Evolutionary conservation across 176 grass and related monocot species (phyloP).

Genomic region (Cenchrus fungigraminus): DNA sequence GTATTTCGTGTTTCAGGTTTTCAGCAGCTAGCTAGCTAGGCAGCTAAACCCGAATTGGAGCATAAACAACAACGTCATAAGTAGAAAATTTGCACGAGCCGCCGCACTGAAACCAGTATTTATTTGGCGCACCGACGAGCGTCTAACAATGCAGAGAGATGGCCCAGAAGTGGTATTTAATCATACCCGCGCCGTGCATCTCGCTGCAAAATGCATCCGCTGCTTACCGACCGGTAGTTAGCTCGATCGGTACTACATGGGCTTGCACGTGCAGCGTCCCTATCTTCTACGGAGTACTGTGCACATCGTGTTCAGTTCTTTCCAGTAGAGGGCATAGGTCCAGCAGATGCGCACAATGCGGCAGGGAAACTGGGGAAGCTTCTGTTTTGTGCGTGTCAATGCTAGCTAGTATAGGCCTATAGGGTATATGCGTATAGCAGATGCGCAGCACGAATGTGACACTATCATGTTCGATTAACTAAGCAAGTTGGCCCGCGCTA

Average conservation of each 20-base stretch:
- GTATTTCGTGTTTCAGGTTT: neutral
- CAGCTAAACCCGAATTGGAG: too few species aligned
- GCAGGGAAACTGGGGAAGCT: neutral
- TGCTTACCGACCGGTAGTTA: conserved; percentile 13
- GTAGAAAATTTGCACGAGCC: too few species aligned
- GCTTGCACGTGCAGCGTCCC: neutral
- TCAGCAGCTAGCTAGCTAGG: neutral
- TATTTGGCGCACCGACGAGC: too few species aligned
- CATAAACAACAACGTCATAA: too few species aligned
- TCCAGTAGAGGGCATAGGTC: too few species aligned
- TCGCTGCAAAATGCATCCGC: neutral
- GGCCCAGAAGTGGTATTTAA: neutral
- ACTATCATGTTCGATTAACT: too few species aligned
- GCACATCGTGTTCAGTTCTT: neutral
- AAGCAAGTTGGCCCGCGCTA: too few species aligned
- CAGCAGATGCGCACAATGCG: neutral
- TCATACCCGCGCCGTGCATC: neutral
- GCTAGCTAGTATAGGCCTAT: too few species aligned
- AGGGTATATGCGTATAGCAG: too few species aligned
- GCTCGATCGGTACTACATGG: neutral
- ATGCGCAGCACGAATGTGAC: too few species aligned
- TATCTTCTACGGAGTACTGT: neutral
- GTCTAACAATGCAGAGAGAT: neutral
- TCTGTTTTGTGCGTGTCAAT: neutral
- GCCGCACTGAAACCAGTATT: neutral